Base-by-base conservation (phyloP, 176 grass and related monocot genomes). In the Olyra latifolia region DNA sequence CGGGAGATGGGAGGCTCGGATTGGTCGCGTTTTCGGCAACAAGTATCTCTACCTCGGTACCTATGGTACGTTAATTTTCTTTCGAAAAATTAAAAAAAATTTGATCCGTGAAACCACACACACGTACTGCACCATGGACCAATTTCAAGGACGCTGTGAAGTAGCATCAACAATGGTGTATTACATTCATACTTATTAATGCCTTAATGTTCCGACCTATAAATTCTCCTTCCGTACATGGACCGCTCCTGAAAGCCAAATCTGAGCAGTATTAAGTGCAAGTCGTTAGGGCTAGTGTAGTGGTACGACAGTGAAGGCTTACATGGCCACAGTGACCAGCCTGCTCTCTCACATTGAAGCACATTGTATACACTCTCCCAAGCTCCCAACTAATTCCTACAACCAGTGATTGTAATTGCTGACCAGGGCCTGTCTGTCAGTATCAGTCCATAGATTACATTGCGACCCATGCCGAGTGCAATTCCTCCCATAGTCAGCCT, bases 11-110 rank as follows among this genome's bases (percentile, higher is more conserved):
- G 91, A 93, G 57, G 91, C 91, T 59, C 78, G 91, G 84, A 90
- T 93, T 10, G 91, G 91, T 4, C 84, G 91, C 1, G 87, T 93
- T 19, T 85, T 90, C 15, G 91, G 91, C 10, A 93, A 93, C 81
- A 93, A 90, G 81, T 93, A 93, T 43, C 91, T 93, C 54, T 93
- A 93, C 77, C 91, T 93, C 12, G 91, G 91, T 28, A 93, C 91
- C 13, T 93, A 93, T 14, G 91, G 91, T 93, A 77, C 15, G 17
- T 62, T 38, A 13, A 62, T 1, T 68, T 50, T 16, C 35, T 72
- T 58, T 28, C 4, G 3, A 14, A 49, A 41, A 69, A 62, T 6
- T 2, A 11, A 1, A 35, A 35, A 4, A 35, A 35, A 35, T 35
- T 17, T n/a, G n/a, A 56, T 74, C 17, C 0, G 44, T 24, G 0